A percentile compares a stretch with the other conserved stretches of the same genome.
Conservation (phyloP, 2,329 filamentous ascomycete species). For the Aspergillus niger region DNA sequence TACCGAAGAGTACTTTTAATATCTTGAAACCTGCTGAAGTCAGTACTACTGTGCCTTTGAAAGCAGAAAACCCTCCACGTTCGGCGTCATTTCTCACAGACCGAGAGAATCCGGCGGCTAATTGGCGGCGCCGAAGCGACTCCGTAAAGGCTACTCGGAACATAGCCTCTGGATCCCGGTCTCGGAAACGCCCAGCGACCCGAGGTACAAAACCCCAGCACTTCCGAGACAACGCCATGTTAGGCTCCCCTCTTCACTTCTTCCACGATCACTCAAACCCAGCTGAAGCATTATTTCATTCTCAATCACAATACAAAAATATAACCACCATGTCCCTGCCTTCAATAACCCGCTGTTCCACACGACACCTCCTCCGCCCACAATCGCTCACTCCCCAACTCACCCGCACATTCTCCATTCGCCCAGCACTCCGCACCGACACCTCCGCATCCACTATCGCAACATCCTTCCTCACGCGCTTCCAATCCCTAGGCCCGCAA, state of each 20-base stretch:
- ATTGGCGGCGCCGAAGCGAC: neutral
- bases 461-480: constrained; percentile 45
- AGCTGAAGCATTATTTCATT: no score
- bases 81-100: neutral
- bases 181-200: neutral
- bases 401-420: constrained; percentile 18
- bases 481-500: constrained; percentile 46
- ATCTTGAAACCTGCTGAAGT: no score
- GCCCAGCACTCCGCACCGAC: constrained; percentile 17
- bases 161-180: neutral
- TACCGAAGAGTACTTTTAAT: no score
- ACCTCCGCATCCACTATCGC: constrained; percentile 38
- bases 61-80: neutral
- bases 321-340: constrained; percentile 8
- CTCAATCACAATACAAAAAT: no score
- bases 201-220: neutral
- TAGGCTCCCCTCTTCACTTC: neutral
- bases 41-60: no score
- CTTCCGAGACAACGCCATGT: neutral
- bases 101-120: neutral
- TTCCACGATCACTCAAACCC: no score
- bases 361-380: neutral
- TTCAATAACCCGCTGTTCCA: neutral
- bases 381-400: neutral
- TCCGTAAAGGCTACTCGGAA: neutral